Evolutionary conservation across 2,329 filamentous ascomycete species (phyloP), one percentile per base, ranked within the genome.

Genomic region (Pyrenophora teres): DNA sequence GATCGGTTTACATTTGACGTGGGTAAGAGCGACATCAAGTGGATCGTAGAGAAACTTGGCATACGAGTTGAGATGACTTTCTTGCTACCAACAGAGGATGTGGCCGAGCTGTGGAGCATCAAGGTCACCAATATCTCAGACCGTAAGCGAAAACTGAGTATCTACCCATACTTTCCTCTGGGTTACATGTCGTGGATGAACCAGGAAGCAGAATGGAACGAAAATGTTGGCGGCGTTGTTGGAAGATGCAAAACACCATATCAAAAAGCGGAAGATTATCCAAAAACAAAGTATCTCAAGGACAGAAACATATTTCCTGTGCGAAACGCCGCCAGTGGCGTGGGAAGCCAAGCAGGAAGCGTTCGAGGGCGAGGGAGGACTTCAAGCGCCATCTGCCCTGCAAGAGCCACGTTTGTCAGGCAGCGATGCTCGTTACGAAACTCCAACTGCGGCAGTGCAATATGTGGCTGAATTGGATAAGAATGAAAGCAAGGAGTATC

Each of bases 111-210:
- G 18, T 84, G 82, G 82, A 79, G 75, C 16, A 70, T 84, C 50
- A 77, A 74, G 45, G 78, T 83, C 21, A 79, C 76, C 13, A 84
- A 84, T 57, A 45, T 80, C 6, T 79, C 79, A 0, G 66, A 64
- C 21, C 74, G 75, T 3, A 67, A 74, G 5, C 76, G 81, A 12
- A 77, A 74, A 39, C 64, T 83, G 55, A 81, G 80, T 64, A 68
- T 83, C 25, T 83, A 81, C 52, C 81, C 82, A 0, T 83, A 83
- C 59, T 84, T 84, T 67, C 78, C 80, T 31, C 76, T 83, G 46
- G 81, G 81, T n/a, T 83, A 82, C 69, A 83, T 83, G 80, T 83
- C 81, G 12, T 84, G 81, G 81, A 84, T 84, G 81, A 84, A 83
- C 64, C 82, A 83, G 64, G 80, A 80, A 27, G 81, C 78, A 31